A percentile compares a stretch with the other conserved stretches of the same genome.
Conservation (phyloP, 2,329 filamentous ascomycete genomes). For the Myriosclerotinia curreyana region DNA sequence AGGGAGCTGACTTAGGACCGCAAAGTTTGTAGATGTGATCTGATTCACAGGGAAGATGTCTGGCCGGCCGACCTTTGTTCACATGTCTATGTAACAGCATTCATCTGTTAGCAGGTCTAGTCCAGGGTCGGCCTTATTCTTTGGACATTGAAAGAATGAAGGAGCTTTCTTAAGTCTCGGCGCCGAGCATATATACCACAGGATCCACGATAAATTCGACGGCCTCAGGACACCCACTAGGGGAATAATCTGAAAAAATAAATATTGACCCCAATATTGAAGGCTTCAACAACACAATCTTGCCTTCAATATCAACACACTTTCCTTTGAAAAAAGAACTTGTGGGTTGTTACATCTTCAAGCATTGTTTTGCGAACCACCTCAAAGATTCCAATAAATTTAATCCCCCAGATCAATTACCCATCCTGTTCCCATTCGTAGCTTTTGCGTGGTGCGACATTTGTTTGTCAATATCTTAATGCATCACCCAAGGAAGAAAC, state of each 20-base stretch:
- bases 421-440: background rate
- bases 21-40: too few relatives aligned
- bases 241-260: background rate
- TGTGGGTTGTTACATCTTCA: background rate
- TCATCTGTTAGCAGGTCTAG: too few relatives aligned
- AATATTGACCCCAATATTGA: background rate
- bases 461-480: background rate
- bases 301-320: background rate
- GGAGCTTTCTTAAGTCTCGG: background rate
- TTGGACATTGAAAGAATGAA: background rate
- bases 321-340: background rate
- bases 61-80: too few relatives aligned
- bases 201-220: background rate
- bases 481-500: background rate
- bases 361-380: background rate
- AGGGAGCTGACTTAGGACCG: too few relatives aligned
- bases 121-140: too few relatives aligned
- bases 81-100: too few relatives aligned
- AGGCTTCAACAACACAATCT: background rate
- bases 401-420: background rate
- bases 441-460: background rate
- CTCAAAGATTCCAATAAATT: background rate
- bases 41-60: too few relatives aligned
- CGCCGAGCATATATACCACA: background rate
- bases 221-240: background rate